phyloP scores from a whole-genome alignment of 2,329 filamentous ascomycete genomes.

The Aspergillus japonicus region DNA sequence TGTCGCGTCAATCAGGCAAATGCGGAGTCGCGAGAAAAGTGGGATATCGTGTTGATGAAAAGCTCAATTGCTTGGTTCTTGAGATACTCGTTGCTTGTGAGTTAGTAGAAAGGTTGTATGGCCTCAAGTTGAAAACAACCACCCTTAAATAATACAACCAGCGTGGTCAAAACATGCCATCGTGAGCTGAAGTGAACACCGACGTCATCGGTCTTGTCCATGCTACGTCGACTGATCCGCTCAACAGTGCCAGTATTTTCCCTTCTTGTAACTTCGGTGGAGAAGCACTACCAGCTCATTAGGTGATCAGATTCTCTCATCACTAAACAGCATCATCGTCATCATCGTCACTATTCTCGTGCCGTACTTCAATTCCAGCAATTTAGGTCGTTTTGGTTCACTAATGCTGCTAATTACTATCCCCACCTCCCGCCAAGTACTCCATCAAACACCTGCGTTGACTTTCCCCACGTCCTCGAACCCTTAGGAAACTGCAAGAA shows the following conservation, averaged over 20 bases:
- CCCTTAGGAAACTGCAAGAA: slow-evolving; percentile 13
- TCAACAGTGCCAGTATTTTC: background rate
- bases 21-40: background rate
- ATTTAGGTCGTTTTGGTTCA: slow-evolving; percentile 3
- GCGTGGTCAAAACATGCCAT: slow-evolving; percentile 7
- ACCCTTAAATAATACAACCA: background rate
- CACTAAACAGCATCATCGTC: slow-evolving; percentile 10
- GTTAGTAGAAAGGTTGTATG: background rate
- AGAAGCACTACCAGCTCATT: slow-evolving; percentile 3
- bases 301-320: background rate
- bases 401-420: slow-evolving; percentile 14
- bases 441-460: slow-evolving; percentile 7
- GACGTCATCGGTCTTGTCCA: slow-evolving; percentile 22
- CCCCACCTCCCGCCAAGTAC: slow-evolving; percentile 15
- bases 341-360: background rate
- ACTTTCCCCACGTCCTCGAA: slow-evolving; percentile 10
- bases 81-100: background rate
- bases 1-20: background rate
- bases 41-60: background rate
- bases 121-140: background rate
- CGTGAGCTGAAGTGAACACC: slow-evolving; percentile 9
- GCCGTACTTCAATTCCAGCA: background rate
- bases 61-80: background rate
- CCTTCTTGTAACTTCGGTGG: background rate
- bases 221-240: slow-evolving; percentile 8